Evolutionary conservation across 495 filamentous ascomycete species (phyloP).

Genomic region (Neurospora sp.): DNA sequence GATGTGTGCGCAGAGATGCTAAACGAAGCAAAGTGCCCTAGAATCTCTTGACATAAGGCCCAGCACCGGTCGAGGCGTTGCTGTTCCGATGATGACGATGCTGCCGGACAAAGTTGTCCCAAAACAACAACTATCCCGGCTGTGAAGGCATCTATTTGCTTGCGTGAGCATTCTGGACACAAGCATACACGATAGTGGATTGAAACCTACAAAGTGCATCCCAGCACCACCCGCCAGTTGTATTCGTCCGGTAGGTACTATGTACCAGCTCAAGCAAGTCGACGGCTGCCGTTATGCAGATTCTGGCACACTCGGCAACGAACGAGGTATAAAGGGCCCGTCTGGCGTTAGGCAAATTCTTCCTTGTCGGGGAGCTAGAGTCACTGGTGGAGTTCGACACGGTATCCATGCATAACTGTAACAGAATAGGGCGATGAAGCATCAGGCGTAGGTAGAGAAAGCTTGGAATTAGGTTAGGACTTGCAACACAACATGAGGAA

Average conservation of each 20-base stretch:
- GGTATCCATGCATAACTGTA: conserved; percentile 31
- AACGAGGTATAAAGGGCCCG: conserved; percentile 29
- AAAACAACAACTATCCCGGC: conserved; percentile 31
- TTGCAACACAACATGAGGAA: not conserved
- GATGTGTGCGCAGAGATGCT: conserved; percentile 13
- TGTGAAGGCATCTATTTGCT: conserved; percentile 29
- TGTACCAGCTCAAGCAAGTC: conserved; percentile 31
- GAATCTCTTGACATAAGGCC: conserved; percentile 9
- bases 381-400: conserved; percentile 1
- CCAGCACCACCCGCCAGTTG: conserved; percentile 39
- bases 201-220: conserved; percentile 33
- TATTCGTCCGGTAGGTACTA: conserved; percentile 27
- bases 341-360: conserved; percentile 5
- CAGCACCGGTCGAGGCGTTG: conserved; percentile 7
- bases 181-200: not conserved
- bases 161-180: not conserved
- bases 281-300: conserved; percentile 30
- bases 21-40: conserved; percentile 11
- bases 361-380: not conserved
- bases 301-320: conserved; percentile 25
- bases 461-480: conserved; percentile 14
- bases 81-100: conserved; percentile 1
- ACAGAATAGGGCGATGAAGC: conserved; percentile 39
- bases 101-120: conserved; percentile 5
- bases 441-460: conserved; percentile 36